These are phyloP conservation scores for Geranium brycei DNA, from an alignment of 345 rosid species.

Conservation along the genomic window DNA sequence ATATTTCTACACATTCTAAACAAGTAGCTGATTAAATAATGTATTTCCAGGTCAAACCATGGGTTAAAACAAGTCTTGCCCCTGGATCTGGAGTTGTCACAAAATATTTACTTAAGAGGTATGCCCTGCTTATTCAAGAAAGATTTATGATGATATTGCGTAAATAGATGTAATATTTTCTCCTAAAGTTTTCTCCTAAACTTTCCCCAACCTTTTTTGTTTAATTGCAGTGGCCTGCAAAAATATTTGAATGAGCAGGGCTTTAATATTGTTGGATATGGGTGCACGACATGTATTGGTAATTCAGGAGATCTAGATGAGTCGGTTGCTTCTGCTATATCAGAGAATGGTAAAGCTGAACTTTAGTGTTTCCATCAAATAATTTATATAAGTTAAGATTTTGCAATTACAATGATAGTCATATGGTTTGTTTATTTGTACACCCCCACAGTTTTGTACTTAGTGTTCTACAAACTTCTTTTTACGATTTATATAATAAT, in stretches of 20 bases:
- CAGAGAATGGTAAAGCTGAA: slow-evolving; percentile 65
- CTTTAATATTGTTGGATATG: slow-evolving; percentile 89
- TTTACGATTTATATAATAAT: not conserved
- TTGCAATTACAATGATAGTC: too few relatives aligned
- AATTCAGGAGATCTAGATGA: slow-evolving; percentile 94
- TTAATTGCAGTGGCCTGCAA: slow-evolving; percentile 71
- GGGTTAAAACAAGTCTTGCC: slow-evolving; percentile 98
- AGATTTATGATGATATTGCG: not conserved
- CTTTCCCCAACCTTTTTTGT: slow-evolving; percentile 1
- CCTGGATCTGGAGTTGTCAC: slow-evolving; percentile 99
- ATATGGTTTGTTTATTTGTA: not conserved
- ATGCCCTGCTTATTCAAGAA: not conserved
- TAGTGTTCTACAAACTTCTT: not conserved
- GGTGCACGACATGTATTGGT: slow-evolving; percentile 98
- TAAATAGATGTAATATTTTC: not conserved
- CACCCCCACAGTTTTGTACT: not conserved
- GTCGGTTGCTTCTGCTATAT: slow-evolving; percentile 80
- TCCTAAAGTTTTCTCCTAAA: not conserved
- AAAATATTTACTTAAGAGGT: slow-evolving; percentile 78
- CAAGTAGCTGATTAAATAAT: slow-evolving; percentile 8
- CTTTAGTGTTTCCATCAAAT: not conserved
- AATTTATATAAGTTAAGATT: not conserved
- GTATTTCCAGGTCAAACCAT: slow-evolving; percentile 71
- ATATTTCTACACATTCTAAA: not conserved
- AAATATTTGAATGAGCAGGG: slow-evolving; percentile 80